Base-by-base conservation (phyloP, 495 filamentous ascomycete species). In the Paragyromitra xinjiangensis region DNA sequence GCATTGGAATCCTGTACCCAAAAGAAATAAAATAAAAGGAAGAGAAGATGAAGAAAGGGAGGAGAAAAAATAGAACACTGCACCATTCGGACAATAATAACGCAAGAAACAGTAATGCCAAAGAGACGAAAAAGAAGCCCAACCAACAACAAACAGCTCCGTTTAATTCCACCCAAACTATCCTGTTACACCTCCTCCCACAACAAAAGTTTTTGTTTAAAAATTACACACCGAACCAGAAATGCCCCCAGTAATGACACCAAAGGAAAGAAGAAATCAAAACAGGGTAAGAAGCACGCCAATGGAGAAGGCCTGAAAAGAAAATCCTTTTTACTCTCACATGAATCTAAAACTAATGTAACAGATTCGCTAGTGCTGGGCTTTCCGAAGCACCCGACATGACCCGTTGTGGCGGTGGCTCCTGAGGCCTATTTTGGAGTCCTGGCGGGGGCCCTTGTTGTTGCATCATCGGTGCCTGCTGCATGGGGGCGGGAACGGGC, bases 341-440 rank as follows among this genome's bases (percentile, higher is more conserved):
- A 67, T 62, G 58, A 56, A 76, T 69, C 26, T 77, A 61, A 26
- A 8, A 34, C 69, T 79, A 83, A 53, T 75, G 76, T 58, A 83
- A 75, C 53, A 83, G 72, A 78, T 83, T 83, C 45, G 81, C 81
- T 53, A 83, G 72, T 29, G 81, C 81, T 12, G 81, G 81, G 48
- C 81, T 82, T 72, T 78, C 81, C 45, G 81, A 82, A 55, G 81
- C 81, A 26, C 77, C 78, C n/a, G 76, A 76, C 64, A 82, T 66
- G 12, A 76, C 68, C 24, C 81, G 78, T 39, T 70, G 62, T 16
- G 75, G 78, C 8, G 78, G 67, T n/a, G 68, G 70, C 29, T 79
- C 78, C 51, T 81, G 75, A 19, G 77, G 71, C 42, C 66, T 77
- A 26, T 69, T 71, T 48, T 71, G 79, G 50, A 69, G 45, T 29